Conservation (phyloP, 2,329 filamentous ascomycete species). For the Chaetomium olivaceum region DNA sequence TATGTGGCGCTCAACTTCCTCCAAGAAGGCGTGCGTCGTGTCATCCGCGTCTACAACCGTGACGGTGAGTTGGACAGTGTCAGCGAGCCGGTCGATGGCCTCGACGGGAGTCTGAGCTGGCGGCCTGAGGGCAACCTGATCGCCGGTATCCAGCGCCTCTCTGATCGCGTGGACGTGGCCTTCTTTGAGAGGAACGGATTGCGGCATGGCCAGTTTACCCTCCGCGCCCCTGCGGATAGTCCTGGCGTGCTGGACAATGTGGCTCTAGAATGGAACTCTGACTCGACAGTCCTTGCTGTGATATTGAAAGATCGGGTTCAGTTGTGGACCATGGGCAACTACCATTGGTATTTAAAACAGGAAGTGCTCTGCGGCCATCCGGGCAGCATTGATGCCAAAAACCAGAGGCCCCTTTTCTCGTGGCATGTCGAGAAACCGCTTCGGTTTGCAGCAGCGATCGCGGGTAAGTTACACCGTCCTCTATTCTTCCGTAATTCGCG, state of each 20-base stretch:
- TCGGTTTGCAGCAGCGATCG: constrained; percentile 58
- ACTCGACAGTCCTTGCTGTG: constrained; percentile 90
- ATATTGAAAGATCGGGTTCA: constrained; percentile 73
- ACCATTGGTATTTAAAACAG: constrained; percentile 97
- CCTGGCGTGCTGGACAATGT: constrained; percentile 25
- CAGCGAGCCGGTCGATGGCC: constrained; percentile 88
- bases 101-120: constrained; percentile 90
- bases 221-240: constrained; percentile 50
- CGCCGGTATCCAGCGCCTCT: constrained; percentile 75
- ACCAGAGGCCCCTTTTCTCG: constrained; percentile 41
- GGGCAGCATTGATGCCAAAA: constrained; percentile 13
- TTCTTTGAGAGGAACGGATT: constrained; percentile 99
- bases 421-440: constrained; percentile 91
- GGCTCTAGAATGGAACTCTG: constrained; percentile 80
- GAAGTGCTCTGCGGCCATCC: constrained; percentile 59
- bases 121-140: constrained; percentile 87
- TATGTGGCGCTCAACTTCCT: constrained; percentile 84
- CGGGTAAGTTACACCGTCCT: constrained; percentile 42
- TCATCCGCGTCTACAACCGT: constrained; percentile 86
- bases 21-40: constrained; percentile 67
- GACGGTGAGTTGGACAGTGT: constrained; percentile 90
- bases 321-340: constrained; percentile 95
- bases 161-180: constrained; percentile 73
- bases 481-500: background rate
- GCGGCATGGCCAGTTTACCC: constrained; percentile 89